phyloP scores from a whole-genome alignment of 2,329 filamentous ascomycete genomes.

The Microcera coccophila region DNA sequence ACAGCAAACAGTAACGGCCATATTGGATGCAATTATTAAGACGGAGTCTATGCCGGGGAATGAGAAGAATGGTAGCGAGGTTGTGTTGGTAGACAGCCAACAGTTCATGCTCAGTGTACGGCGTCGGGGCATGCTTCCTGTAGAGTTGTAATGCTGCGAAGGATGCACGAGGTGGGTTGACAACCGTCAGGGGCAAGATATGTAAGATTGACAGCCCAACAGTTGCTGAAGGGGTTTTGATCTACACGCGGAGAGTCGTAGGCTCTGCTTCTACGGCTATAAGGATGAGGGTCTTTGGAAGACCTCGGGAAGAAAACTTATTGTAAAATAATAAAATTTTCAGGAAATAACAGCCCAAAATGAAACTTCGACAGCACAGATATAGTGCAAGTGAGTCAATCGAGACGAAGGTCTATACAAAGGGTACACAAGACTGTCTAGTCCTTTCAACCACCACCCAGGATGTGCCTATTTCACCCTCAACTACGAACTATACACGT shows the following conservation, averaged over 20 bases:
- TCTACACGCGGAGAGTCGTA: no score
- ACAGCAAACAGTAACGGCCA: constrained; percentile 23
- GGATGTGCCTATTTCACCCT: constrained; percentile 21
- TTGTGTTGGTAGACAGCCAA: constrained; percentile 19
- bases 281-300: not conserved
- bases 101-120: constrained; percentile 25
- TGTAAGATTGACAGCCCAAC: not conserved
- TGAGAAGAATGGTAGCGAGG: constrained; percentile 3
- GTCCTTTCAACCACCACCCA: constrained; percentile 23
- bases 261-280: no score
- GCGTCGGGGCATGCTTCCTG: constrained; percentile 25
- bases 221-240: constrained; percentile 5
- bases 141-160: constrained; percentile 5
- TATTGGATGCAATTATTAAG: constrained; percentile 26
- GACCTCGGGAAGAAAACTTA: not conserved
- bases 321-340: constrained; percentile 25
- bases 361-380: constrained; percentile 4
- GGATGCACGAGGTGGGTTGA: constrained; percentile 10
- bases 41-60: constrained; percentile 22
- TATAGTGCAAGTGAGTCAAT: constrained; percentile 28
- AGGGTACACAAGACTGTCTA: constrained; percentile 34
- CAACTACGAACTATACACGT: constrained; percentile 16
- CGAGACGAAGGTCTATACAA: constrained; percentile 34
- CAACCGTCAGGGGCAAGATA: no score
- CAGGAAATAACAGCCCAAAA: constrained; percentile 20